These are phyloP conservation scores for Avena atlantica DNA, from an alignment of 176 grass and related monocot genomes.

Conservation along the genomic window DNA sequence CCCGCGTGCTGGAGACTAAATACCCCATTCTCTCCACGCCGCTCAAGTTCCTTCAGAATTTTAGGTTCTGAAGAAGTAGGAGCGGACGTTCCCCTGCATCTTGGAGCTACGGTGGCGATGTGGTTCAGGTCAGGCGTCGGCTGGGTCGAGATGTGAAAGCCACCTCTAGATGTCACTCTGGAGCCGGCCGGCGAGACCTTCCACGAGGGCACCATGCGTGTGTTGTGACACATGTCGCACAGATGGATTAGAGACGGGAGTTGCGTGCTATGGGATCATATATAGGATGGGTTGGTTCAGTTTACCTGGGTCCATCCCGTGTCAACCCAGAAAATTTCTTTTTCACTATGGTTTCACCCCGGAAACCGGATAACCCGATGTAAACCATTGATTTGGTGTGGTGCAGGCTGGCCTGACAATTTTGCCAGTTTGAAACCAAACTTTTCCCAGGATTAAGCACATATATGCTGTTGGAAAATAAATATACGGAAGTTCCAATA, in stretches of 20 bases:
- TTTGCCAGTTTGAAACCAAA: no score
- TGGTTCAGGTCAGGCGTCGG: constrained; percentile 32
- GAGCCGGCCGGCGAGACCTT: constrained; percentile 26
- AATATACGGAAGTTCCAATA: no score
- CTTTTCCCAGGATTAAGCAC: no score
- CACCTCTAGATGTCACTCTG: constrained; percentile 51
- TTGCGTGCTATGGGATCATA: no score
- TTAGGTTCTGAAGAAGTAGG: constrained; percentile 13
- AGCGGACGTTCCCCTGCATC: constrained; percentile 44
- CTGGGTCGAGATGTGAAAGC: not conserved
- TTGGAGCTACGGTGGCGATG: constrained; percentile 41
- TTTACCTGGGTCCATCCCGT: no score
- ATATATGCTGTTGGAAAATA: no score
- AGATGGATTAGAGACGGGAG: constrained; percentile 33
- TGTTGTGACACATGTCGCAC: constrained; percentile 26
- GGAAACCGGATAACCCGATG: no score
- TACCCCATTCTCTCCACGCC: constrained; percentile 41
- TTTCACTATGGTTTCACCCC: no score
- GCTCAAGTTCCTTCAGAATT: constrained; percentile 11
- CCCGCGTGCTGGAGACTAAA: constrained; percentile 29
- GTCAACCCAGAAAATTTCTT: no score
- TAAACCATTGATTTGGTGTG: no score
- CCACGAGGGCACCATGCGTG: constrained; percentile 35
- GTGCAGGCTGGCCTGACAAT: no score
- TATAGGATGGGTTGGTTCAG: no score